phyloP scores from a whole-genome alignment of 2,329 filamentous ascomycete species.

The Stagonosporopsis tanaceti region DNA sequence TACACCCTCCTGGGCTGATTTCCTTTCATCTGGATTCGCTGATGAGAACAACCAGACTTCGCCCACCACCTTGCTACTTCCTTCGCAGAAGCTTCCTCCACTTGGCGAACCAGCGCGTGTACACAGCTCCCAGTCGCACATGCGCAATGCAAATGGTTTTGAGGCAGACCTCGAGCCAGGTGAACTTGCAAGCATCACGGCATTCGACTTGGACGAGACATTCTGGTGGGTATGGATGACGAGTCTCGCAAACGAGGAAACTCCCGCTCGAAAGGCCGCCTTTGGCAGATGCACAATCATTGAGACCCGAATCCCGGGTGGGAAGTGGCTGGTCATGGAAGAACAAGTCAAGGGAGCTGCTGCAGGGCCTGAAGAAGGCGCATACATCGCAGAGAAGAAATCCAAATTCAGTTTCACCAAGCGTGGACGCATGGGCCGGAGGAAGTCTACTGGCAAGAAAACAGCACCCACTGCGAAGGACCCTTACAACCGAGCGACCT shows the following conservation, averaged over 20 bases:
- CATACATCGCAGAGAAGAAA: constrained; percentile 96
- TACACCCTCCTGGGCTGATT: constrained; percentile 98
- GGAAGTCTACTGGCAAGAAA: constrained; percentile 56
- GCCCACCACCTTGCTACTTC: constrained; percentile 76
- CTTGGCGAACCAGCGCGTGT: constrained; percentile 74
- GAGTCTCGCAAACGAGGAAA: constrained; percentile 91
- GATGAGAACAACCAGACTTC: constrained; percentile 74
- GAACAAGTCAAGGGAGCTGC: constrained; percentile 95
- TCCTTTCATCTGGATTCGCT: constrained; percentile 90
- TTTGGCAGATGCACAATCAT: constrained; percentile 94
- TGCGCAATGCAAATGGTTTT: constrained; percentile 68
- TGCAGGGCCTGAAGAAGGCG: constrained; percentile 80
- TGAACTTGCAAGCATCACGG: constrained; percentile 90
- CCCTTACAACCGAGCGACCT: constrained; percentile 59
- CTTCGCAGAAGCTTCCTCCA: constrained; percentile 90
- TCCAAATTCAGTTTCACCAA: constrained; percentile 84
- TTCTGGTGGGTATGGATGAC: constrained; percentile 99
- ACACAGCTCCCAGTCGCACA: constrained; percentile 84
- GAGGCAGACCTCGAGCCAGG: constrained; percentile 83
- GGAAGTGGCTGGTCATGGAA: constrained; percentile 93
- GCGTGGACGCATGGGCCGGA: constrained; percentile 72
- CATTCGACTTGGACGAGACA: constrained; percentile 87
- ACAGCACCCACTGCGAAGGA: constrained; percentile 55
- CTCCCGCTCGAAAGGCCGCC: constrained; percentile 82
- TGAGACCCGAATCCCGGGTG: constrained; percentile 82